Percentiles rank a stretch among this genome's conserved stretches.
phyloP scores from a whole-genome alignment of 805 yeast genomes.

The Yamadazyma scolyti region DNA sequence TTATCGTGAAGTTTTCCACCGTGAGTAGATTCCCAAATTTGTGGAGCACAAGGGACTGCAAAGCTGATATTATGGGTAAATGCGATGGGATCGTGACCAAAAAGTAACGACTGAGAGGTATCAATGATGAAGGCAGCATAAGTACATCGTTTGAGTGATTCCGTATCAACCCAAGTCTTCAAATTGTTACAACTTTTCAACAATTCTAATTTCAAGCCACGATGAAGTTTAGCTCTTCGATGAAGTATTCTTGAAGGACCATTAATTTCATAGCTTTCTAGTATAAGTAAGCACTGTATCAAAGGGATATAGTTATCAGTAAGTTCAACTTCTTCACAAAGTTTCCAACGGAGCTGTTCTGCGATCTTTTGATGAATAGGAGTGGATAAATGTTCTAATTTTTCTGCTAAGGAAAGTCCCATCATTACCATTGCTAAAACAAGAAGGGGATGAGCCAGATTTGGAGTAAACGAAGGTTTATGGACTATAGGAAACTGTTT shows the following conservation, averaged over 20 bases:
- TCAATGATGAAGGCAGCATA: slow-evolving; percentile 6
- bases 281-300: slow-evolving; percentile 4
- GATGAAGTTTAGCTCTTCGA: slow-evolving; percentile 5
- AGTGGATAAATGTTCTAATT: no score
- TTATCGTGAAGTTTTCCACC: no score
- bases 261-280: slow-evolving; percentile 6
- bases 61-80: slow-evolving; percentile 6
- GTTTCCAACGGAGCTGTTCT: no score
- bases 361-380: no score
- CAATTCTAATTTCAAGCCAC: slow-evolving; percentile 6
- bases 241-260: slow-evolving; percentile 2
- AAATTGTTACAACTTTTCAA: slow-evolving; percentile 2
- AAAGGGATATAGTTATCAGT: no score
- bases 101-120: slow-evolving; percentile 4
- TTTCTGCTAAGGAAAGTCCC: no score
- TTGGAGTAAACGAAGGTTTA: slow-evolving; percentile 6
- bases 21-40: slow-evolving; percentile 9
- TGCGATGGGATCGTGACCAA: slow-evolving; percentile 5
- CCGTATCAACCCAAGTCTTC: slow-evolving; percentile 8
- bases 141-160: slow-evolving; percentile 8
- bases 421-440: slow-evolving; percentile 8
- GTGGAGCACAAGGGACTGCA: slow-evolving; percentile 8
- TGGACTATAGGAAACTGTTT: slow-evolving; percentile 4
- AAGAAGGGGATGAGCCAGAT: slow-evolving; percentile 6
- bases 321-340: no score